Percentiles rank a stretch among this genome's conserved stretches.
These are phyloP conservation scores for Suhomyces bokatorum DNA, from an alignment of 1,139 yeast genomes.

Conservation along the genomic window DNA sequence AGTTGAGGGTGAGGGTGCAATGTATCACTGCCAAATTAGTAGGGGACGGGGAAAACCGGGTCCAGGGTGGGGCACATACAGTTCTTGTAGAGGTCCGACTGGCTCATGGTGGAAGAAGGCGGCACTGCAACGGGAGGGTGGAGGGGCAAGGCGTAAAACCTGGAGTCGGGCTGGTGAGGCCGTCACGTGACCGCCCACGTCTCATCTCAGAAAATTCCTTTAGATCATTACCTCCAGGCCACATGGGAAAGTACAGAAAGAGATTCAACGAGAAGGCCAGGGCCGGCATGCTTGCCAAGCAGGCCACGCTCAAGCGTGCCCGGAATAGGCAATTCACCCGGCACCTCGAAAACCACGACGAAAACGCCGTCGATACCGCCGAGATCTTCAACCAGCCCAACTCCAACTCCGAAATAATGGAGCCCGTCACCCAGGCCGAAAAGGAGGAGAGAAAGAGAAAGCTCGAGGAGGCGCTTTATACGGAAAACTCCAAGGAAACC, in stretches of 20 bases:
- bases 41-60: neutral
- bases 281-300: conserved; percentile 80
- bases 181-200: conserved; percentile 4
- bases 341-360: conserved; percentile 27
- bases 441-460: conserved; percentile 65
- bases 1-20: conserved; percentile 51
- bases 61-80: conserved; percentile 26
- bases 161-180: conserved; percentile 3
- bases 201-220: conserved; percentile 11
- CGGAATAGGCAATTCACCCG: conserved; percentile 68
- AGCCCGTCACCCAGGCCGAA: conserved; percentile 55
- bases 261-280: conserved; percentile 86
- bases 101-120: conserved; percentile 9
- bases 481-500: conserved; percentile 57
- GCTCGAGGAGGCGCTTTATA: conserved; percentile 55
- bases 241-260: conserved; percentile 83
- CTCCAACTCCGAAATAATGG: conserved; percentile 61
- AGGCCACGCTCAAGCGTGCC: conserved; percentile 64
- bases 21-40: conserved; percentile 33
- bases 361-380: conserved; percentile 9
- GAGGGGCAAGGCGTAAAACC: conserved; percentile 2
- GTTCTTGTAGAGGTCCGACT: conserved; percentile 28
- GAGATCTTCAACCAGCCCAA: conserved; percentile 28
- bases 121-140: too few species aligned
- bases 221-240: neutral